A percentile compares a stretch with the other conserved stretches of the same genome.
Evolutionary conservation across 1,139 yeast genomes (phyloP).

Genomic region (Sugiyamaella paludigena): DNA sequence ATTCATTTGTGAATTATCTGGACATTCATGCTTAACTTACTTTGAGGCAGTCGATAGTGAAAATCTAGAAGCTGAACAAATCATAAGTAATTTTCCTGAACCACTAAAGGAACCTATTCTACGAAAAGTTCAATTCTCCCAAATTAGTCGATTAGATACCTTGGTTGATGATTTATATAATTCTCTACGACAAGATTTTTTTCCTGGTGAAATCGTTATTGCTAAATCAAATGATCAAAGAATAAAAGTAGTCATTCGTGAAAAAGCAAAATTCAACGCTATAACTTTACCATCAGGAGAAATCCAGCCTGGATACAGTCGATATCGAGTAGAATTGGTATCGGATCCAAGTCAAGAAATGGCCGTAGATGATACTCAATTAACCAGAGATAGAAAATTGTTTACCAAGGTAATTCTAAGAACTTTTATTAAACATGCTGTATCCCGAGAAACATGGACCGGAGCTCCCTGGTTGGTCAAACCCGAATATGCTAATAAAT

Average conservation of each 20-base stretch:
- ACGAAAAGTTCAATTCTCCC: slow-evolving; percentile 76
- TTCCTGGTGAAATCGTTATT: slow-evolving; percentile 84
- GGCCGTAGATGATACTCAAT: slow-evolving; percentile 68
- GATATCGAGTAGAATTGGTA: slow-evolving; percentile 64
- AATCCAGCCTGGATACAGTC: slow-evolving; percentile 58
- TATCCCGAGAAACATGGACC: slow-evolving; percentile 74
- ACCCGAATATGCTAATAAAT: slow-evolving; percentile 52
- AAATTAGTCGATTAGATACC: slow-evolving; percentile 79
- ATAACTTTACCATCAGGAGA: slow-evolving; percentile 45
- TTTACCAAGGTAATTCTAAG: slow-evolving; percentile 89
- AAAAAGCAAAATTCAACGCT: slow-evolving; percentile 45
- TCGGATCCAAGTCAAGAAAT: slow-evolving; percentile 52
- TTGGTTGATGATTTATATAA: slow-evolving; percentile 76
- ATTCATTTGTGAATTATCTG: slow-evolving; percentile 94
- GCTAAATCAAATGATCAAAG: slow-evolving; percentile 48
- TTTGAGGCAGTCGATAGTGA: slow-evolving; percentile 87
- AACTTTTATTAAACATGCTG: slow-evolving; percentile 82
- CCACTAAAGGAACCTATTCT: slow-evolving; percentile 88
- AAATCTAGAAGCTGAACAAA: slow-evolving; percentile 42
- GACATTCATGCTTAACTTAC: slow-evolving; percentile 85
- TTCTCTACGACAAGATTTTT: slow-evolving; percentile 76
- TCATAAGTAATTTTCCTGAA: slow-evolving; percentile 84
- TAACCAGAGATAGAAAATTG: slow-evolving; percentile 77
- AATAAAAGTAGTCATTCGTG: slow-evolving; percentile 54
- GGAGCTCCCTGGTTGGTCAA: slow-evolving; percentile 99